Conservation (phyloP, 768 basidiomycete genomes). For the Leucosporidium creatinivorum region DNA sequence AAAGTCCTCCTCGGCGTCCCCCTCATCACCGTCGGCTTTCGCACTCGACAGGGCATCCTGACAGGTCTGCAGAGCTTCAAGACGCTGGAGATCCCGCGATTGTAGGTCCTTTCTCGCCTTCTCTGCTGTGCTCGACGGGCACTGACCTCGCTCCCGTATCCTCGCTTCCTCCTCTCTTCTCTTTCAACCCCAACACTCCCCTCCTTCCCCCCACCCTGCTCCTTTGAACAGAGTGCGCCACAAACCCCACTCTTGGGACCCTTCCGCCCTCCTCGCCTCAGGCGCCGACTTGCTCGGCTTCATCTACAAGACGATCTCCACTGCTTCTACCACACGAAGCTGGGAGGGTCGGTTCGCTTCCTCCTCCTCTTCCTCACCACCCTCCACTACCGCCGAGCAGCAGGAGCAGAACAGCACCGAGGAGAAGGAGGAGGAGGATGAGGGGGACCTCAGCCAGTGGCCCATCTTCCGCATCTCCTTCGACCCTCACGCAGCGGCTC, state of each 20-base stretch:
- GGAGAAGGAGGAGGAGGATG: not conserved
- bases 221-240: conserved; percentile 52
- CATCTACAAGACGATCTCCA: conserved; percentile 40
- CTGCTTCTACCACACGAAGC: not conserved
- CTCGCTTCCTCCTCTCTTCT: not conserved
- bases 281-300: conserved; percentile 58
- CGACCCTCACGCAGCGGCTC: not conserved
- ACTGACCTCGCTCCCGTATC: not conserved
- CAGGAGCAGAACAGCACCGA: not conserved
- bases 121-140: not conserved
- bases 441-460: not conserved
- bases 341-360: not conserved
- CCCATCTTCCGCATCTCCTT: conserved; percentile 34
- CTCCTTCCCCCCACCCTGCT: not conserved
- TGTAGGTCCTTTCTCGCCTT: conserved; percentile 35
- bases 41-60: conserved; percentile 65
- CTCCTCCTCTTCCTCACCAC: too few species aligned
- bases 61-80: conserved; percentile 63
- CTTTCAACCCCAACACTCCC: not conserved
- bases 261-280: conserved; percentile 65
- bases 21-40: conserved; percentile 78
- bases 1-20: conserved; percentile 75
- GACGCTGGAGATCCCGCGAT: conserved; percentile 69
- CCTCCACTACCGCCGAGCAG: not conserved
- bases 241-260: conserved; percentile 70